phyloP scores from a whole-genome alignment of 257 asterid genomes.

The Solanum pimpinellifolium region DNA sequence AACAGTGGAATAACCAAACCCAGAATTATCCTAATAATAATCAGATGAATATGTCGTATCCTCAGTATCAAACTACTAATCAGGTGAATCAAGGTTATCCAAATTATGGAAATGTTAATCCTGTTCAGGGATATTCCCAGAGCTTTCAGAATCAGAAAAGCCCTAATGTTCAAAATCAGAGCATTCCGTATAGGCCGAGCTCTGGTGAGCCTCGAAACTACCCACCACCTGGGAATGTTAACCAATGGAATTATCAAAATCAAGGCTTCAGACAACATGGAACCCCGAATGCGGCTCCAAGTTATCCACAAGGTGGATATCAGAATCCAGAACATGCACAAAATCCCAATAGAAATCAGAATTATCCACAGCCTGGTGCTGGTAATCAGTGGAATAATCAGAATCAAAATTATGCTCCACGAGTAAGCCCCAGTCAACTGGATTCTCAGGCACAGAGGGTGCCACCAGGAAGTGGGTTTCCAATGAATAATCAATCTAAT shows the following conservation, averaged over 20 bases:
- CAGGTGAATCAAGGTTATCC: conserved; percentile 29
- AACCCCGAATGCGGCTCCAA: conserved; percentile 13
- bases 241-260: conserved; percentile 26
- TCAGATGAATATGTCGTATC: conserved; percentile 8
- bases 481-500: conserved; percentile 22
- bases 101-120: conserved; percentile 13
- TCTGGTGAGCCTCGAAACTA: conserved; percentile 12
- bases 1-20: conserved; percentile 18
- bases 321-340: conserved; percentile 28
- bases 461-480: background rate
- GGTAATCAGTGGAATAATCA: conserved; percentile 22
- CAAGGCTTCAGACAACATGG: conserved; percentile 20
- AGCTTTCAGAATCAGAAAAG: background rate
- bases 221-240: conserved; percentile 23
- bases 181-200: conserved; percentile 14
- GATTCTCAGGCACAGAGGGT: background rate
- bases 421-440: background rate
- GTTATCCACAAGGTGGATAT: conserved; percentile 34
- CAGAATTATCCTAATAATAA: conserved; percentile 1
- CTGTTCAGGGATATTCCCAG: conserved; percentile 12
- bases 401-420: conserved; percentile 1
- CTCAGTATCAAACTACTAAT: conserved; percentile 20
- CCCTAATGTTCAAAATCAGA: conserved; percentile 25
- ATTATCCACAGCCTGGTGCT: conserved; percentile 18
- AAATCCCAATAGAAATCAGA: conserved; percentile 16